Percentiles rank a stretch among this genome's conserved stretches.
These are phyloP conservation scores for Backusella liffmaniae DNA, from an alignment of 192 early-diverging fungal species.

Conservation along the genomic window DNA sequence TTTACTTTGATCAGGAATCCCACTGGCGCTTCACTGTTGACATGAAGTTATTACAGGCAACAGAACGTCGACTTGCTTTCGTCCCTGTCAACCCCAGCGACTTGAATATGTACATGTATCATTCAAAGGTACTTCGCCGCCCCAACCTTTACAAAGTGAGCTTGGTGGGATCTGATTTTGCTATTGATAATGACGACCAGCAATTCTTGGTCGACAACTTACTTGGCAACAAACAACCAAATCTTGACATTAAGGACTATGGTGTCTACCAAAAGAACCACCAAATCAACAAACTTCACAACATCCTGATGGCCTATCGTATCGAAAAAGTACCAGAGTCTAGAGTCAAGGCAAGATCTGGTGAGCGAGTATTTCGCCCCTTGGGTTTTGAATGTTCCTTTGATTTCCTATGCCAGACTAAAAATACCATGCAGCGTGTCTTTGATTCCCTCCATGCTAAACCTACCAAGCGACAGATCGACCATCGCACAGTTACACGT, in stretches of 20 bases:
- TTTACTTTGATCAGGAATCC: slow-evolving; percentile 29
- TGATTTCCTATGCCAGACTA: slow-evolving; percentile 15
- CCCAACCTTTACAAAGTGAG: slow-evolving; percentile 14
- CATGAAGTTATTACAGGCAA: slow-evolving; percentile 10
- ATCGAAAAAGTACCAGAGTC: slow-evolving; percentile 9
- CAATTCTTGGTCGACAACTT: background rate
- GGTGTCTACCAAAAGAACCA: slow-evolving; percentile 8
- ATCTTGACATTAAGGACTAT: background rate
- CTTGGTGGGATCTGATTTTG: background rate
- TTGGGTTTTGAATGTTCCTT: slow-evolving; percentile 18
- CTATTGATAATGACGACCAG: background rate
- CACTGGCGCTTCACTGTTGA: slow-evolving; percentile 31
- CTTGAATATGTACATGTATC: slow-evolving; percentile 15
- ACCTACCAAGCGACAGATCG: slow-evolving; percentile 6
- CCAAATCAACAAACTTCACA: slow-evolving; percentile 6
- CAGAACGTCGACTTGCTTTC: slow-evolving; percentile 11
- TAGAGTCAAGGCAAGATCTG: slow-evolving; percentile 13
- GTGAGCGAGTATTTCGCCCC: slow-evolving; percentile 21
- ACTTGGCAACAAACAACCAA: background rate
- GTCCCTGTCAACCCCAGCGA: slow-evolving; percentile 11
- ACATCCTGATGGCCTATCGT: background rate
- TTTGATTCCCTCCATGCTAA: slow-evolving; percentile 18
- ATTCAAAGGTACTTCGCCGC: slow-evolving; percentile 14
- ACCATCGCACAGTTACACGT: background rate
- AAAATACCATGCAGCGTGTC: slow-evolving; percentile 1